Conservation (phyloP, 305 asterid genomes). For the Stenogyne calaminthoides region DNA sequence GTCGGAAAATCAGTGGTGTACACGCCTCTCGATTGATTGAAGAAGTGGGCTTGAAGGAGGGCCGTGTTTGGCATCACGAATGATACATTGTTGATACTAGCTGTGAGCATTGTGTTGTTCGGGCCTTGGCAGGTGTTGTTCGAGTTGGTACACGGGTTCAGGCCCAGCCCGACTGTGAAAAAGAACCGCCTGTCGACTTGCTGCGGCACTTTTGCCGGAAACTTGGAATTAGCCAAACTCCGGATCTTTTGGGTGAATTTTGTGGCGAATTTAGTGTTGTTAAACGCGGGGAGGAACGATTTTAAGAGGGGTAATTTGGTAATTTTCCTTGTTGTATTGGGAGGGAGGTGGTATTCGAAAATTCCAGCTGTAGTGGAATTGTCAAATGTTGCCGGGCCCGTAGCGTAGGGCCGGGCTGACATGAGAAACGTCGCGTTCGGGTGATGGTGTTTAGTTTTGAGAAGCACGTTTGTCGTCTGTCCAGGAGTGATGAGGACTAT, state of each 20-base stretch:
- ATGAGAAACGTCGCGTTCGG: constrained; percentile 42
- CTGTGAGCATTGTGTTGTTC: constrained; percentile 53
- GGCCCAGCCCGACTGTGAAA: constrained; percentile 68
- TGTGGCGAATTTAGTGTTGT: constrained; percentile 55
- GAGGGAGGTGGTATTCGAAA: constrained; percentile 34
- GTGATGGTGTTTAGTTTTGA: constrained; percentile 37
- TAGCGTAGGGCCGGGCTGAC: constrained; percentile 44
- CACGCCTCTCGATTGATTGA: constrained; percentile 53
- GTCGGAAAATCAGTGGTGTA: constrained; percentile 67
- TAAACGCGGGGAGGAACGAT: constrained; percentile 49
- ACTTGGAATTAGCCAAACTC: constrained; percentile 45
- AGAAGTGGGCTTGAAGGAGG: constrained; percentile 66
- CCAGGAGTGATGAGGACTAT: constrained; percentile 56
- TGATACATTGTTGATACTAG: constrained; percentile 58
- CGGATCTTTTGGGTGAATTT: constrained; percentile 43
- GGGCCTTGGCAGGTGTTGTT: constrained; percentile 65
- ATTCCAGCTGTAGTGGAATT: constrained; percentile 38
- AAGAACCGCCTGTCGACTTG: constrained; percentile 47
- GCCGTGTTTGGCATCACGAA: constrained; percentile 58
- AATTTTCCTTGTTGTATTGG: constrained; percentile 8
- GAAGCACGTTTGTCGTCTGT: constrained; percentile 62
- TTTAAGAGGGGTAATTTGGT: constrained; percentile 43
- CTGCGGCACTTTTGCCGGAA: constrained; percentile 57
- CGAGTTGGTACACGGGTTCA: constrained; percentile 40
- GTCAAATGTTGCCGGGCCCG: constrained; percentile 44